Percentiles rank a stretch among this genome's conserved stretches.
These are phyloP conservation scores for Solanum dulcamara DNA, from an alignment of 257 asterid species.

Conservation along the genomic window DNA sequence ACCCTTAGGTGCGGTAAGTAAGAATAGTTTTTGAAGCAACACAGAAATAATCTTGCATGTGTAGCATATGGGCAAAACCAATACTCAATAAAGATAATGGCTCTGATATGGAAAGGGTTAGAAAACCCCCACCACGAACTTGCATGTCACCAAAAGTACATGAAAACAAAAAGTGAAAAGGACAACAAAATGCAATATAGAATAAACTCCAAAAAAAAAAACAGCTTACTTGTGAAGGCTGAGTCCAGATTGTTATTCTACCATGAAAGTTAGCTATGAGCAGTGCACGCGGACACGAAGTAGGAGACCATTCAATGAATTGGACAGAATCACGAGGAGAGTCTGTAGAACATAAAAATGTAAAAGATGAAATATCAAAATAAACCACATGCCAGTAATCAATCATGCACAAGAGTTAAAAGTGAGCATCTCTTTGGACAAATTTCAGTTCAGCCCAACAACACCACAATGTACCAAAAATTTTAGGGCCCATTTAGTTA, in stretches of 20 bases:
- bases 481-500: neutral
- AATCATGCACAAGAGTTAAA: neutral
- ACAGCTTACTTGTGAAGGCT: conserved; percentile 77
- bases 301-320: conserved; percentile 97
- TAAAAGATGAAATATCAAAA: neutral
- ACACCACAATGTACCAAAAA: neutral
- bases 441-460: neutral
- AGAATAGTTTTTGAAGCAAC: neutral
- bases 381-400: neutral
- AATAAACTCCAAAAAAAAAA: neutral
- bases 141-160: neutral
- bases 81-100: neutral
- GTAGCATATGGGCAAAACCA: neutral
- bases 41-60: neutral
- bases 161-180: neutral
- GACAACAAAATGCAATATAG: neutral
- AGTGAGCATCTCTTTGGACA: neutral
- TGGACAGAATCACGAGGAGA: conserved; percentile 98
- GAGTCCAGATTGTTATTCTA: conserved; percentile 90
- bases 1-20: neutral
- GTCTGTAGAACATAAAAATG: conserved; percentile 38
- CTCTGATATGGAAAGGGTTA: neutral
- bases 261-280: conserved; percentile 95
- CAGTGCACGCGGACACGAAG: conserved; percentile 84
- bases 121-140: neutral